Evolutionary conservation across 257 asterid genomes (phyloP), one percentile per base, ranked within the genome.

Genomic region (Solanum habrochaites): DNA sequence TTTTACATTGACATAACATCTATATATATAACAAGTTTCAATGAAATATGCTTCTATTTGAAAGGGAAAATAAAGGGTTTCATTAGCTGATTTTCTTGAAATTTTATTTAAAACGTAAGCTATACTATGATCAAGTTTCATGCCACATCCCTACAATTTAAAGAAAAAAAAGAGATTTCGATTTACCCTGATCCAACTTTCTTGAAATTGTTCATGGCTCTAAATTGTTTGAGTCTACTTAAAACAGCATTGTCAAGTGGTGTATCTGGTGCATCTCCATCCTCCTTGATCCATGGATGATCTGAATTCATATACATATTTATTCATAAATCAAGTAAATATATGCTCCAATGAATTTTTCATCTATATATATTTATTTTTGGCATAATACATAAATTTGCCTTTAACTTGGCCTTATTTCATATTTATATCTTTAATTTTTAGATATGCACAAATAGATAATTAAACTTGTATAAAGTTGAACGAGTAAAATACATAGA

Each of bases 241-340:
- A 94, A 71, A 82, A 94, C 97, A 86, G 96, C 96, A 85, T 92
- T 94, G 85, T 94, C 97, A 74, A 94, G 95, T 40, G 96, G 97
- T 3, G 93, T 89, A 71, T 94, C 97, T 43, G 97, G 97, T 66
- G 97, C 97, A 74, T 94, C 97, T 83, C 97, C 97, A 62, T 91
- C 97, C 88, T 94, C 97, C 92, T 94, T 94, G 83, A 94, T 94
- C 97, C 97, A 94, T 78, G 95, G 93, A 90, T 94, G 97, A 91
- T 94, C 97, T 73, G 52, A 5, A 37, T 94, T 14, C 81, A 29
- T 4, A 81, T 49, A 49, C 25, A 47, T 5, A 29, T 45, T 80
- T 74, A 40, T 7, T 66, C 18, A 69, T 14, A 69, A 27, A 69
- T 69, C 40, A 67, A 25, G 21, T 14, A 67, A 67, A 21, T 21